A percentile compares a stretch with the other conserved stretches of the same genome.
phyloP scores from a whole-genome alignment of 2,329 filamentous ascomycete species.

The Pseudogymnoascus sp. region DNA sequence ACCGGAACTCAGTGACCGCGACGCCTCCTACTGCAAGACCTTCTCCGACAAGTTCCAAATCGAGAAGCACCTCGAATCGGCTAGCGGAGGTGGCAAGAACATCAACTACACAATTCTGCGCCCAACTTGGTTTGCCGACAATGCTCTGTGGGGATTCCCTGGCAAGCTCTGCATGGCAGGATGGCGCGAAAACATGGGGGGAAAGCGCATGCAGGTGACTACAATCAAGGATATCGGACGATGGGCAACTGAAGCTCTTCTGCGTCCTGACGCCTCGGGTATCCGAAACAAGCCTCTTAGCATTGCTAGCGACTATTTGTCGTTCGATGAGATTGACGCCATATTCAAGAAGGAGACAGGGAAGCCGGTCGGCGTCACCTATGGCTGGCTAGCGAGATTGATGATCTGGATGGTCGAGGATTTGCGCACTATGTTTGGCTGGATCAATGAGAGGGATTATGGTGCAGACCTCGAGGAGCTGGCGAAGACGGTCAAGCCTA shows the following conservation, averaged over 20 bases:
- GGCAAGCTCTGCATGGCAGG: slow-evolving; percentile 28
- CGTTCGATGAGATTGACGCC: slow-evolving; percentile 29
- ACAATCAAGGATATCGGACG: slow-evolving; percentile 40
- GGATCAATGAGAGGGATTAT: slow-evolving; percentile 27
- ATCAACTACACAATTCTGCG: slow-evolving; percentile 52
- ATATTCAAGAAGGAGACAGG: slow-evolving; percentile 29
- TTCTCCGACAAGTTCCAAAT: slow-evolving; percentile 51
- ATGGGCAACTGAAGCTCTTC: slow-evolving; percentile 40
- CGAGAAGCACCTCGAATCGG: slow-evolving; percentile 47
- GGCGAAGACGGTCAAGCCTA: slow-evolving; percentile 25
- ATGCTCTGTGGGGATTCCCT: slow-evolving; percentile 25
- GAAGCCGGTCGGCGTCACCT: slow-evolving; percentile 26
- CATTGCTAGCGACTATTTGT: slow-evolving; percentile 42
- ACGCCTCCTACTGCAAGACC: slow-evolving; percentile 46
- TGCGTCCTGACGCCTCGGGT: slow-evolving; percentile 33
- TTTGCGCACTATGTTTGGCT: slow-evolving; percentile 28
- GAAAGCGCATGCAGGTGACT: slow-evolving; percentile 37
- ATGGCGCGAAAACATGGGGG: slow-evolving; percentile 27
- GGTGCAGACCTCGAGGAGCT: slow-evolving; percentile 32
- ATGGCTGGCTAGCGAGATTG: slow-evolving; percentile 22
- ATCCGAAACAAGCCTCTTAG: slow-evolving; percentile 33
- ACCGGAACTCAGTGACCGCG: slow-evolving; percentile 36
- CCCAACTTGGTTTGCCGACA: slow-evolving; percentile 51
- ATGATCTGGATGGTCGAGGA: slow-evolving; percentile 25
- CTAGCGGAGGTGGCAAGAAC: slow-evolving; percentile 28